These are phyloP conservation scores for Amborella trichopoda DNA, from an alignment of 164 flowering plant genomes.

Conservation along the genomic window DNA sequence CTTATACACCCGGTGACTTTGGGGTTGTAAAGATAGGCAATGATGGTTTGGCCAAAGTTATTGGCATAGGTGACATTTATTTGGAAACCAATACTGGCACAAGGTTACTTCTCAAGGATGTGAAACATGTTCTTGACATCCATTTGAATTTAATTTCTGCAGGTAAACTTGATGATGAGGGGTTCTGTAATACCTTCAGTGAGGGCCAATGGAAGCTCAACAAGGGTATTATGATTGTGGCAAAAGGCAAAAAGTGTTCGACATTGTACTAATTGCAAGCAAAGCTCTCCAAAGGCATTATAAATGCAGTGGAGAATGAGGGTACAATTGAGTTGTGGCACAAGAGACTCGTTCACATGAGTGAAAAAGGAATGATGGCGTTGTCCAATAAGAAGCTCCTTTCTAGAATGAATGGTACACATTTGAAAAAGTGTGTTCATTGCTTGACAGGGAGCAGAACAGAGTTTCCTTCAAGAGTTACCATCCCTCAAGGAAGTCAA, in stretches of 20 bases:
- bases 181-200: neutral
- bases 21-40: neutral
- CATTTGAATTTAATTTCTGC: neutral
- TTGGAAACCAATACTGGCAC: neutral
- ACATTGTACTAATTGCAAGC: neutral
- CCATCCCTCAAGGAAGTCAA: neutral
- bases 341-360: conserved; percentile 5
- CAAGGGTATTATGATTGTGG: neutral
- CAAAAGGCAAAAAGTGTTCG: neutral
- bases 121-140: neutral
- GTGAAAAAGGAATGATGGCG: neutral
- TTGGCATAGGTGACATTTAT: neutral
- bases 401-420: neutral
- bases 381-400: conserved; percentile 3
- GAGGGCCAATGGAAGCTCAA: neutral
- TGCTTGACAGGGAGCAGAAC: neutral
- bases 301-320: neutral
- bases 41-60: neutral
- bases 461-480: conserved; percentile 1
- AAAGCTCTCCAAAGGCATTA: neutral
- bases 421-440: too few relatives aligned
- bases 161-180: neutral
- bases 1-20: conserved; percentile 1
- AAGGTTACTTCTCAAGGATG: neutral
- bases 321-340: neutral